Evolutionary conservation across 352 stramenopile species (phyloP), one percentile per base, ranked within the genome.

Genomic region (Blastocystis sp.): DNA sequence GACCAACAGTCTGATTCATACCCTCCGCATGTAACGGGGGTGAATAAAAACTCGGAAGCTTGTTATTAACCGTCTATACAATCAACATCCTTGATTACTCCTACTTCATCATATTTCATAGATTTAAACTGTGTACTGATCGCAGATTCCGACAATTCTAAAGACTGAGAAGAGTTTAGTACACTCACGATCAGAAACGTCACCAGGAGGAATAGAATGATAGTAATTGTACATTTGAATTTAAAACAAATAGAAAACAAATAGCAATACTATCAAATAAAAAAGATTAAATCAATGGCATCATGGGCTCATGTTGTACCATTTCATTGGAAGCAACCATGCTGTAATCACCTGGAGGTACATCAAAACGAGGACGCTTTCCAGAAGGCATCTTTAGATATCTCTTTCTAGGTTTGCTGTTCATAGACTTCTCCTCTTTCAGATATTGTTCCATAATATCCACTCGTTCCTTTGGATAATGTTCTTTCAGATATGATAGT

Each of bases 381-480:
- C 51, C 73, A 30, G 73, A 84, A 24, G 73, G 33, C 13, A 84
- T 56, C 56, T 84, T 84, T 35, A 84, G 27, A 44, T 84, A 84
- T 35, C 73, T 54, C 73, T 84, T 84, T 54, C 73, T 27, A 33
- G 51, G 27, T 57, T 84, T 84, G 42, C 24, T 54, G 22, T 30
- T 54, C 24, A 30, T 48, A 19, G 33, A 66, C 51, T 60, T 64
- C 51, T 68, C 73, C 13, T 64, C 40, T 35, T 68, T 66, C 73
- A 84, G 24, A 48, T 68, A 68, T 27, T 84, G 30, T n/a, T 84
- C 51, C 73, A 84, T 13, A 1, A 33, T 37, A 30, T 62, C 48
- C 13, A 84, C 73, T 1, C 51, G 48, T 17, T 68, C 51, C 48
- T 84, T 84, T 22, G 44, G 15, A 27, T 54, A 84, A 57, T 68